Evolutionary conservation across 805 yeast species (phyloP), one percentile per base, ranked within the genome.

Genomic region (Scheffersomyces coipomensis): DNA sequence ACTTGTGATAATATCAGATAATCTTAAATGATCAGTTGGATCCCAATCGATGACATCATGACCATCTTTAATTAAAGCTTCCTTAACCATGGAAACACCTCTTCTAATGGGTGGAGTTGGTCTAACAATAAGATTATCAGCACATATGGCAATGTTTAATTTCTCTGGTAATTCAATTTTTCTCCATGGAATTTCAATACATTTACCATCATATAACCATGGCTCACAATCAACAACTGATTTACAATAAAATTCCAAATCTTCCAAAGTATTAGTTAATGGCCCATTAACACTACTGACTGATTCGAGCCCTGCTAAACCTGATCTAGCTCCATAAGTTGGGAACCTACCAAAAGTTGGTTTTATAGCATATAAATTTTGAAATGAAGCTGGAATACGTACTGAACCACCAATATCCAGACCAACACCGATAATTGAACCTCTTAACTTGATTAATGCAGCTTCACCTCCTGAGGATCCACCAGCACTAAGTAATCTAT

Each of bases 381-480:
- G 63, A 43, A 57, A 62, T 21, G 71, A 58, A 7, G 78, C 70
- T 1, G 82, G 81, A 30, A 65, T 63, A 38, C 81, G 60, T 25
- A 76, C 62, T 12, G 71, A 60, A 10, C 82, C 81, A 21, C 80
- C 81, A 37, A 75, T 71, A 47, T 77, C 82, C 11, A 75, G 68
- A 12, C 83, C 83, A 33, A 79, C 52, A 16, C 84, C 83, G 24
- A 76, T 36, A 6, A 68, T 64, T n/a, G 76, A 64, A 4, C 79
- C 79, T 37, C 60, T 58, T 39, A 70, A 44, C 1, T 68, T 69
- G 8, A 73, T 48, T 19, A 77, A 50, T 8, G 79, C 75, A 5
- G 74, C 78, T 34, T 75, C 81, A 32, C 81, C 81, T 6, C 80
- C 79, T 11, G 78, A 69, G 8, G 78, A 71, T 0, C 82, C 81